Evolutionary conservation across 441 rosid genomes (phyloP).

Genomic region (Gossypium gossypioides): DNA sequence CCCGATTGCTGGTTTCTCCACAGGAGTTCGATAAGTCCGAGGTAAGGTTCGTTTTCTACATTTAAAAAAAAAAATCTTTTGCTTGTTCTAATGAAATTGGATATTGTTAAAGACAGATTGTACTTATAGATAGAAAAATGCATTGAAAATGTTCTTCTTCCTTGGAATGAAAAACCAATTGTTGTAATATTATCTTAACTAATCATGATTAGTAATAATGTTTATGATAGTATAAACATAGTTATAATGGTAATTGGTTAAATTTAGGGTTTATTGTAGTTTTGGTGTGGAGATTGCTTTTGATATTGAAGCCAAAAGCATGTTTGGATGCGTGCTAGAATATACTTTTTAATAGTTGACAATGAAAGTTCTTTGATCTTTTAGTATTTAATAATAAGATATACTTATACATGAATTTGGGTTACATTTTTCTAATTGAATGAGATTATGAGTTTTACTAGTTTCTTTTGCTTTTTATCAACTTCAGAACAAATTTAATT

Average conservation of each 20-base stretch:
- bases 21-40: slow-evolving; percentile 41
- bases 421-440: neutral
- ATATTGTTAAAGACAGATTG: neutral
- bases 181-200: neutral
- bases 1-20: neutral
- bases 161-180: neutral
- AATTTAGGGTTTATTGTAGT: neutral
- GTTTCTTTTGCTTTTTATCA: neutral
- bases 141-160: neutral
- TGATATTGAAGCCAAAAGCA: neutral
- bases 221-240: neutral
- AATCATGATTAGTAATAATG: neutral
- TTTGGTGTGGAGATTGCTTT: neutral
- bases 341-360: neutral
- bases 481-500: neutral
- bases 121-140: neutral
- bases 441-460: neutral
- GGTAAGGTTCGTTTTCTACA: slow-evolving; percentile 40
- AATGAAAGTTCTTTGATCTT: neutral
- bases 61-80: neutral
- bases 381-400: neutral
- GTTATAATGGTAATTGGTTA: neutral
- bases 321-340: neutral
- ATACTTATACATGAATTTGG: neutral
- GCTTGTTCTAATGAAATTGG: neutral